These are phyloP conservation scores for Sarocladium strictum DNA, from an alignment of 2,329 filamentous ascomycete species.

Conservation along the genomic window DNA sequence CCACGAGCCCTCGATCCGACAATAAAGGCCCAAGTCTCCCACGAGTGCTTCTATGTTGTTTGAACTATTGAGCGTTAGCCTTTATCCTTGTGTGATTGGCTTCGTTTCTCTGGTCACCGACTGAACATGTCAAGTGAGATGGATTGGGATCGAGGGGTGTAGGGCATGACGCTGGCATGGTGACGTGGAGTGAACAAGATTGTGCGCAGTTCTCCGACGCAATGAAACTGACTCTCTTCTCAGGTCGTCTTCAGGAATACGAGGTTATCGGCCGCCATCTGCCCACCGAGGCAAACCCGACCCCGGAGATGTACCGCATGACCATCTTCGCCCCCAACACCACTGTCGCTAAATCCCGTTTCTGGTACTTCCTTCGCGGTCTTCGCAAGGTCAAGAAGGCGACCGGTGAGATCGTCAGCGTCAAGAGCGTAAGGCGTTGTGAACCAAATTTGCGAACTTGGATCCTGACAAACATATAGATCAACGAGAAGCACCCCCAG, in stretches of 20 bases:
- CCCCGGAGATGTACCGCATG: conserved; percentile 99
- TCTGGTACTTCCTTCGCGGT: conserved; percentile 99
- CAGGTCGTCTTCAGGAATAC: conserved; percentile 99
- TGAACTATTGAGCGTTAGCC: too few relatives aligned
- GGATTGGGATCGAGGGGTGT: too few relatives aligned
- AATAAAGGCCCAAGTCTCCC: not conserved
- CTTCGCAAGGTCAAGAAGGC: conserved; percentile 99
- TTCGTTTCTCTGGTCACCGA: too few relatives aligned
- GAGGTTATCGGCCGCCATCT: conserved; percentile 99
- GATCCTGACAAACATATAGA: conserved; percentile 49
- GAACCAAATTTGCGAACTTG: too few relatives aligned
- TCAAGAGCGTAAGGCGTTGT: conserved; percentile 98
- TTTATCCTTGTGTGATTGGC: too few relatives aligned
- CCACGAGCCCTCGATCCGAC: not conserved
- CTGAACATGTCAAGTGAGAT: too few relatives aligned
- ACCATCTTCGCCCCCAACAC: conserved; percentile 98
- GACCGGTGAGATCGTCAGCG: conserved; percentile 96
- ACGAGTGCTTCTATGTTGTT: too few relatives aligned
- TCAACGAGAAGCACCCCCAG: conserved; percentile 96
- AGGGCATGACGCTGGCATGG: too few relatives aligned
- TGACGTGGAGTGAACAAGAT: not conserved
- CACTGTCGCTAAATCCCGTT: conserved; percentile 98
- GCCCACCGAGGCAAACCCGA: conserved; percentile 95
- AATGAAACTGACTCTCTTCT: not conserved
- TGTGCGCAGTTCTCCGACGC: not conserved